These are phyloP conservation scores for Juglanconis oblonga DNA, from an alignment of 2,329 filamentous ascomycete genomes.

Conservation along the genomic window DNA sequence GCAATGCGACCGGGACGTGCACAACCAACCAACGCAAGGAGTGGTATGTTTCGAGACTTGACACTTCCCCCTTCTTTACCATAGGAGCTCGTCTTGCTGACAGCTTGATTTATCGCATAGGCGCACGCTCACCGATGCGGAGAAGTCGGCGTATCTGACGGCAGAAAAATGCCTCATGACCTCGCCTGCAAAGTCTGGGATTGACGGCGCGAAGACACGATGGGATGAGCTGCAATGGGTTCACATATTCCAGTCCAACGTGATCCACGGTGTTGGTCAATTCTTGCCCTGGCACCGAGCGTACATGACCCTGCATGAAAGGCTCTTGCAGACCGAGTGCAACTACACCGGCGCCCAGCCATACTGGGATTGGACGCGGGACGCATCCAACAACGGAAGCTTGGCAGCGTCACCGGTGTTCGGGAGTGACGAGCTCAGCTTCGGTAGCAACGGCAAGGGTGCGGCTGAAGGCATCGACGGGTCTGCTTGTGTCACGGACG, in stretches of 20 bases:
- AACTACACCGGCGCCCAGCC: slow-evolving; percentile 24
- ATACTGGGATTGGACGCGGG: slow-evolving; percentile 35
- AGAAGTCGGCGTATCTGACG: slow-evolving; percentile 29
- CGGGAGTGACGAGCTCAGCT: slow-evolving; percentile 20
- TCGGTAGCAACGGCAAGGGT: slow-evolving; percentile 4
- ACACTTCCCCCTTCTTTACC: no score
- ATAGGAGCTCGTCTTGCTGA: no score
- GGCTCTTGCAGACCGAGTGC: slow-evolving; percentile 31
- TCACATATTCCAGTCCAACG: slow-evolving; percentile 28
- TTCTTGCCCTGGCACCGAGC: slow-evolving; percentile 36
- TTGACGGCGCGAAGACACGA: slow-evolving; percentile 26
- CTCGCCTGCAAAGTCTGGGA: slow-evolving; percentile 22
- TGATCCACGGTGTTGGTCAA: slow-evolving; percentile 28
- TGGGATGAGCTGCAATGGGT: slow-evolving; percentile 33
- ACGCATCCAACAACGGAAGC: slow-evolving; percentile 23
- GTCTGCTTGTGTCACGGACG: slow-evolving; percentile 30
- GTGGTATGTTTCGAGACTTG: background rate
- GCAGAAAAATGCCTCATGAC: slow-evolving; percentile 32
- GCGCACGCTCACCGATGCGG: slow-evolving; percentile 2
- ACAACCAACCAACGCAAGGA: background rate
- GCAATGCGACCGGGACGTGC: background rate
- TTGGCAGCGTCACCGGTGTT: slow-evolving; percentile 28
- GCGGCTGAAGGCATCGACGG: slow-evolving; percentile 30
- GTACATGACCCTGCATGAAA: slow-evolving; percentile 30
- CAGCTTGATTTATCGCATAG: background rate